Percentiles rank a stretch among this genome's conserved stretches.
Evolutionary conservation across 371 early-diverging fungal genomes (phyloP).

Genomic region (Mucor irregularis): DNA sequence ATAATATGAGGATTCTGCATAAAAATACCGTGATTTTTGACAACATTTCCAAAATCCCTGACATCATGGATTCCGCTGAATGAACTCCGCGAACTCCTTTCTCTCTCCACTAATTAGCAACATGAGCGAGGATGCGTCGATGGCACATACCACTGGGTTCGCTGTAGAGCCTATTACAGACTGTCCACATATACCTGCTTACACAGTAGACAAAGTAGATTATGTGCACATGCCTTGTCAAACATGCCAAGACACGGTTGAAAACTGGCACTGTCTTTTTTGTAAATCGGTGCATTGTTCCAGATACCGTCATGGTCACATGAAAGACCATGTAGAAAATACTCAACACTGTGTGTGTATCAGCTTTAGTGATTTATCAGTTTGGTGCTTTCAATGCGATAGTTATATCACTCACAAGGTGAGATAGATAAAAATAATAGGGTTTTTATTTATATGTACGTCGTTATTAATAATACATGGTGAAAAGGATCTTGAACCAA

Average conservation of each 20-base stretch:
- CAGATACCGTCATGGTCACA: slow-evolving; percentile 29
- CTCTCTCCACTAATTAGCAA: background rate
- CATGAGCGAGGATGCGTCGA: slow-evolving; percentile 3
- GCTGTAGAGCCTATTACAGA: slow-evolving; percentile 25
- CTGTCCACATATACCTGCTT: slow-evolving; percentile 28
- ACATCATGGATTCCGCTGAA: too few relatives aligned
- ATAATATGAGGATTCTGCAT: too few relatives aligned
- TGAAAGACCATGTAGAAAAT: slow-evolving; percentile 16
- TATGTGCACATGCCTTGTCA: slow-evolving; percentile 4
- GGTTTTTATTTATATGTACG: background rate
- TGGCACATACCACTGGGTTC: background rate
- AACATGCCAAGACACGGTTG: slow-evolving; percentile 16
- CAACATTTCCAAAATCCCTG: too few relatives aligned
- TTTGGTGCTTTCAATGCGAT: slow-evolving; percentile 33
- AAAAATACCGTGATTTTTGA: too few relatives aligned
- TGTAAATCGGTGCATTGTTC: slow-evolving; percentile 25
- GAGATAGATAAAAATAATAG: background rate
- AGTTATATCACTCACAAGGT: slow-evolving; percentile 24
- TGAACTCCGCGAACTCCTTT: too few relatives aligned
- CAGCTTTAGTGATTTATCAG: slow-evolving; percentile 31
- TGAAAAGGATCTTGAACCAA: slow-evolving; percentile 17
- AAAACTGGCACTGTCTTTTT: slow-evolving; percentile 36
- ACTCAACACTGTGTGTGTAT: slow-evolving; percentile 25
- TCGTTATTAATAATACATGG: background rate
- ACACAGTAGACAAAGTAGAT: background rate